phyloP scores from a whole-genome alignment of 495 filamentous ascomycete species.

The Entonaema liquescens region DNA sequence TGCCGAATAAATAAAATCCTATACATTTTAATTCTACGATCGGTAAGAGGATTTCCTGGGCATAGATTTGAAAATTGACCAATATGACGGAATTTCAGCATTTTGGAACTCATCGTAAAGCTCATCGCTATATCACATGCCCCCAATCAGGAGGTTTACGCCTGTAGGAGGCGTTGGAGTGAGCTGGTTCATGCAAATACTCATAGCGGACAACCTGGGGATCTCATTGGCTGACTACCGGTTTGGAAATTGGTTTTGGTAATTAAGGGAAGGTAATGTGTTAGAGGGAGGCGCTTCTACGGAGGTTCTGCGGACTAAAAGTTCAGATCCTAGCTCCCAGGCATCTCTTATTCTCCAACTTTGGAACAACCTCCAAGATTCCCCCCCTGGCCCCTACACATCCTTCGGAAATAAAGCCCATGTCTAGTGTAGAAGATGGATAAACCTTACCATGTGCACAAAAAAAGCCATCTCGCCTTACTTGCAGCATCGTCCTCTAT shows the following conservation, averaged over 20 bases:
- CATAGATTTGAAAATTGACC: neutral
- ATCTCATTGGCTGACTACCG: slow-evolving; percentile 23
- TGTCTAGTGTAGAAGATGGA: slow-evolving; percentile 28
- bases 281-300: slow-evolving; percentile 41
- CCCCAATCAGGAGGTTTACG: slow-evolving; percentile 8
- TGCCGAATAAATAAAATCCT: neutral
- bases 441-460: slow-evolving; percentile 31
- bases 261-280: slow-evolving; percentile 44
- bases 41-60: neutral
- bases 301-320: slow-evolving; percentile 41
- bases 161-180: slow-evolving; percentile 13
- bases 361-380: slow-evolving; percentile 32
- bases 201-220: neutral
- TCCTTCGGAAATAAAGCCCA: slow-evolving; percentile 42
- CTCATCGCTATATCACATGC: slow-evolving; percentile 19
- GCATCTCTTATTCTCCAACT: slow-evolving; percentile 31
- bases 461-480: slow-evolving; percentile 24
- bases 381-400: slow-evolving; percentile 22
- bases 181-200: slow-evolving; percentile 29
- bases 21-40: slow-evolving; percentile 8
- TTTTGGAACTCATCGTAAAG: slow-evolving; percentile 5
- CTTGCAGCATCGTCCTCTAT: slow-evolving; percentile 20
- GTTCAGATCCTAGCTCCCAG: slow-evolving; percentile 22
- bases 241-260: slow-evolving; percentile 38
- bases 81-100: slow-evolving; percentile 6